These are phyloP conservation scores for Venustampulla echinocandica DNA, from an alignment of 495 filamentous ascomycete species.

Conservation along the genomic window DNA sequence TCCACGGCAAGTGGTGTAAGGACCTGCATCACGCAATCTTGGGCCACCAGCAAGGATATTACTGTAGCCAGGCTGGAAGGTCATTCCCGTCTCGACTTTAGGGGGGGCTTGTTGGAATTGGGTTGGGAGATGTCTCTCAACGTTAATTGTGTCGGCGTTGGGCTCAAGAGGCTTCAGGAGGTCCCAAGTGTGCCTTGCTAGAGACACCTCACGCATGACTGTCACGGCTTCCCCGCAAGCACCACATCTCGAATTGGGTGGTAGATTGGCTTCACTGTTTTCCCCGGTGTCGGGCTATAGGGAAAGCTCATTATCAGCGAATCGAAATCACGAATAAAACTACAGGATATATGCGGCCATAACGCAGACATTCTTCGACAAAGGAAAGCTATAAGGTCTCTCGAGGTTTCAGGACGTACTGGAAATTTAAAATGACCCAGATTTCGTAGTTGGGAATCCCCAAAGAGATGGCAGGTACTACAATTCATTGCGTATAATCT, in stretches of 20 bases:
- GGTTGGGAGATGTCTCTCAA: constrained; percentile 27
- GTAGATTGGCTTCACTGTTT: constrained; percentile 15
- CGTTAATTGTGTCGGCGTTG: constrained; percentile 28
- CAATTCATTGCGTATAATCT: constrained; percentile 29
- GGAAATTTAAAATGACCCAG: constrained; percentile 19
- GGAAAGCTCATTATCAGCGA: too few relatives aligned
- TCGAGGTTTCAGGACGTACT: constrained; percentile 19
- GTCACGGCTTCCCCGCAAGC: constrained; percentile 25
- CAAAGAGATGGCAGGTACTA: constrained; percentile 23
- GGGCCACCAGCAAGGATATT: not conserved
- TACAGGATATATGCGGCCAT: too few relatives aligned
- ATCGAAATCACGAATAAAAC: too few relatives aligned
- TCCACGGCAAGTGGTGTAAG: not conserved
- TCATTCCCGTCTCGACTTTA: constrained; percentile 20
- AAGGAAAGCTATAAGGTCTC: too few relatives aligned
- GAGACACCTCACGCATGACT: constrained; percentile 25
- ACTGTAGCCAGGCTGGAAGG: constrained; percentile 15
- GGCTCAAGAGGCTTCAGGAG: constrained; percentile 25
- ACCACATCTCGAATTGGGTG: constrained; percentile 23
- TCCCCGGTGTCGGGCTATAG: constrained; percentile 16
- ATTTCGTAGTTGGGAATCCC: constrained; percentile 25
- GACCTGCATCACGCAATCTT: not conserved
- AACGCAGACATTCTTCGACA: too few relatives aligned
- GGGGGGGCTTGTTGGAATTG: constrained; percentile 27
- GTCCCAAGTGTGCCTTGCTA: constrained; percentile 27